Evolutionary conservation across 1,284 basidiomycete species (phyloP), one percentile per base, ranked within the genome.

Genomic region (Cutaneotrichosporon cavernicola): DNA sequence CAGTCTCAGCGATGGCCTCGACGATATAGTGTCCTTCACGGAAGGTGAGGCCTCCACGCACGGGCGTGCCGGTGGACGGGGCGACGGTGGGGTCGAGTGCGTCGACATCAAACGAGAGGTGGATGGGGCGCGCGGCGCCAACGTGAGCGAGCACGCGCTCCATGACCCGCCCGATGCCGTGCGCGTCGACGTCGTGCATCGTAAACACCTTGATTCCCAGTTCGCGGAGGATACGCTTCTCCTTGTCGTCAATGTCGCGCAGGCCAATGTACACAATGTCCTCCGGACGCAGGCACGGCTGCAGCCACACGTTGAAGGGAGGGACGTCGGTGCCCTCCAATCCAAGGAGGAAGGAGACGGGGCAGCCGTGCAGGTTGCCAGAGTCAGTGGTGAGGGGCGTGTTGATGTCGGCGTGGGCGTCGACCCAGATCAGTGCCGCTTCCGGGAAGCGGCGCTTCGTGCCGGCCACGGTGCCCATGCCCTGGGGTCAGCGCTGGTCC

Each of bases 291-390:
- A 97, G 84, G 49, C 75, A 84, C 67, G 90, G 87, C 75, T 88
- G 86, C 68, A 95, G 83, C 94, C 94, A 97, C 64, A 78, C 67
- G 67, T 78, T 79, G 77, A 82, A 82, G 2, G 81, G 81, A 38
- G 85, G 83, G 75, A 92, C 94, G 67, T 84, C 79, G 18, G 82
- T 81, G n/a, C 82, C 83, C 47, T 79, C 76, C 64, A 93, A 82
- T 5, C 91, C 90, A 61, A 94, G 85, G 60, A 99, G 87, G 87
- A 99, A 99, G 21, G 96, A 92, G 56, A 98, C 86, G 46, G 96
- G 97, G 89, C 97, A 97, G 69, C 97, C 97, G 82, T 99, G 97
- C 67, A 99, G 88, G 82, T 99, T 98, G 53, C 96, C 95, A 63
- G 91, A 90, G 64, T 85, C 87, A 26, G 95, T 97, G 13, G 91